Evolutionary conservation across 805 yeast genomes (phyloP).

Genomic region (Candida tammaniensis): DNA sequence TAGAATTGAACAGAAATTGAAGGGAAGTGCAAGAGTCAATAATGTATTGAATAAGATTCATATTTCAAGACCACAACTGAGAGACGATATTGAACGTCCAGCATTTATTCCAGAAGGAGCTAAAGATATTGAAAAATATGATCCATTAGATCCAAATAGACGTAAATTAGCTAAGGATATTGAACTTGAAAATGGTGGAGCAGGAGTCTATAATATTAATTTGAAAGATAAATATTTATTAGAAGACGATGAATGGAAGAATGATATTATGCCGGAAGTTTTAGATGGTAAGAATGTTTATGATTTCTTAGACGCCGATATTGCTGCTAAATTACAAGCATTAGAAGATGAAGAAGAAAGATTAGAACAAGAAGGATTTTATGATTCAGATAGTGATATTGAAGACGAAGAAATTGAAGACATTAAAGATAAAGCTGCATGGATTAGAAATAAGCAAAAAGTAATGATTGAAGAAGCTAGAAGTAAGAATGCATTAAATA

Average conservation of each 20-base stretch:
- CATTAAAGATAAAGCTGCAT: constrained; percentile 79
- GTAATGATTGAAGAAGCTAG: constrained; percentile 87
- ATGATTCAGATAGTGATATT: constrained; percentile 68
- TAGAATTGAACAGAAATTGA: constrained; percentile 93
- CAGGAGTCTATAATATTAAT: constrained; percentile 95
- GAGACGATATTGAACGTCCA: constrained; percentile 82
- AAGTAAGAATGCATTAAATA: constrained; percentile 80
- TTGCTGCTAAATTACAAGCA: constrained; percentile 88
- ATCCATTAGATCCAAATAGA: constrained; percentile 77
- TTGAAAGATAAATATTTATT: constrained; percentile 87
- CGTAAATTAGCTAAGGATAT: constrained; percentile 80
- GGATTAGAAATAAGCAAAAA: constrained; percentile 96
- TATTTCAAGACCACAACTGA: constrained; percentile 82
- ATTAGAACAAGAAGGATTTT: constrained; percentile 91
- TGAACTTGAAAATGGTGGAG: constrained; percentile 96
- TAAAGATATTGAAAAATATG: constrained; percentile 60
- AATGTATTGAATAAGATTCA: constrained; percentile 93
- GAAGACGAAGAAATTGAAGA: constrained; percentile 64
- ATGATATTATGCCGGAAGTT: constrained; percentile 95
- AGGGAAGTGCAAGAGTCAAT: constrained; percentile 85
- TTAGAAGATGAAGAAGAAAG: constrained; percentile 96
- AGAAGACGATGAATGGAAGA: constrained; percentile 97
- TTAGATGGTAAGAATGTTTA: constrained; percentile 95
- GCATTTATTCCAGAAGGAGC: constrained; percentile 82
- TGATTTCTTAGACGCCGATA: constrained; percentile 96